Evolutionary conservation across 202 grass and related monocot species (phyloP).

Genomic region (Setaria viridis): DNA sequence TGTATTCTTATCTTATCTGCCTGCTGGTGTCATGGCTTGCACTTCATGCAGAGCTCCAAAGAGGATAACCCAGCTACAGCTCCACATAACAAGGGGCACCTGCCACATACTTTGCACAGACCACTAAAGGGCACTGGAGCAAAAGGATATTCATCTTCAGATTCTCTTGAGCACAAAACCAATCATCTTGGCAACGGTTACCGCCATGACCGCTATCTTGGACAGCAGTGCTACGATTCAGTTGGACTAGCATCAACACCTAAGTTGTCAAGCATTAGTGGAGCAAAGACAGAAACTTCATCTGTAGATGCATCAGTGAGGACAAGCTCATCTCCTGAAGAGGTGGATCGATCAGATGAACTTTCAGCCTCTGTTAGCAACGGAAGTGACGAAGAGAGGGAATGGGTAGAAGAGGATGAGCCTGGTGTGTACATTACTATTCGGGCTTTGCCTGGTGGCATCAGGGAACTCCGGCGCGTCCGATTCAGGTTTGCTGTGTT

Average conservation of each 20-base stretch:
- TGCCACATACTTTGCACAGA: conserved; percentile 51
- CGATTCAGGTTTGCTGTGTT: conserved; percentile 72
- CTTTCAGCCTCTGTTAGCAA: conserved; percentile 76
- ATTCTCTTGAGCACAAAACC: conserved; percentile 58
- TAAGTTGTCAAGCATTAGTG: conserved; percentile 82
- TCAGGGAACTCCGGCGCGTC: conserved; percentile 74
- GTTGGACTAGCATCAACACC: conserved; percentile 65
- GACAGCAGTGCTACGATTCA: conserved; percentile 40
- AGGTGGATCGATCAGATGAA: conserved; percentile 67
- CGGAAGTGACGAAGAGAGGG: conserved; percentile 81
- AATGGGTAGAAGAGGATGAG: conserved; percentile 88
- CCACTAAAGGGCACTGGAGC: conserved; percentile 47
- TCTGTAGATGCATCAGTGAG: conserved; percentile 67
- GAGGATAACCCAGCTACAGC: conserved; percentile 61
- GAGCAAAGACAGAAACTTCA: conserved; percentile 73
- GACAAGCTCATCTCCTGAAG: conserved; percentile 69
- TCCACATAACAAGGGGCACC: conserved; percentile 52
- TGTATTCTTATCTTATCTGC: conserved; percentile 18
- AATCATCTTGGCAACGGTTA: conserved; percentile 35
- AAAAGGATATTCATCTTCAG: conserved; percentile 66
- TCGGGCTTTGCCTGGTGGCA: conserved; percentile 67
- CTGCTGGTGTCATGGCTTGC: conserved; percentile 2
- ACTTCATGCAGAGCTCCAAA: conserved; percentile 63
- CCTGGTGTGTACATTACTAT: conserved; percentile 87
- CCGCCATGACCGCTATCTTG: conserved; percentile 48